Conservation (phyloP, 495 filamentous ascomycete genomes). For the Pyronema omphalodes region DNA sequence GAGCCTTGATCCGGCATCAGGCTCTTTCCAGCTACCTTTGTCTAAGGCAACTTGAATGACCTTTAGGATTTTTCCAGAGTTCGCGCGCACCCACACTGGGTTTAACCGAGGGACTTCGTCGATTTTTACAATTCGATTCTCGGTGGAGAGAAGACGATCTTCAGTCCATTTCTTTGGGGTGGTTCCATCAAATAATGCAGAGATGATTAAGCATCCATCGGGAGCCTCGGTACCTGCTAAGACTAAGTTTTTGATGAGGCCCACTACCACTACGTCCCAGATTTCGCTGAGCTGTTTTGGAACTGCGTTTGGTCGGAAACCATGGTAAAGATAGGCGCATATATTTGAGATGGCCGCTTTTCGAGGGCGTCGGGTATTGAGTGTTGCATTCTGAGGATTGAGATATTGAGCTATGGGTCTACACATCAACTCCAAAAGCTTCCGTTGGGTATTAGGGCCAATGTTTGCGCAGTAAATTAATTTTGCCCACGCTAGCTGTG, state of each 20-base stretch:
- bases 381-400: conserved; percentile 40
- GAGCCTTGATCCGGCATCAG: conserved; percentile 28
- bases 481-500: conserved; percentile 67
- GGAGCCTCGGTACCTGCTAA: conserved; percentile 25
- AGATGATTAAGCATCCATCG: conserved; percentile 44
- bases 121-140: conserved; percentile 32
- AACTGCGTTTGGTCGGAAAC: conserved; percentile 50
- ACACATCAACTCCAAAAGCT: conserved; percentile 45
- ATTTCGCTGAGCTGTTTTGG: conserved; percentile 46
- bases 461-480: conserved; percentile 53
- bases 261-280: conserved; percentile 59
- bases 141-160: conserved; percentile 40
- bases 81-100: conserved; percentile 70
- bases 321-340: conserved; percentile 69
- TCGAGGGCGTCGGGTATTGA: conserved; percentile 34
- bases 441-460: conserved; percentile 38
- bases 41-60: conserved; percentile 47
- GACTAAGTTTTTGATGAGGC: conserved; percentile 33
- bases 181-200: conserved; percentile 47
- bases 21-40: conserved; percentile 34
- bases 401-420: conserved; percentile 54
- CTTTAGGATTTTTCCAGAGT: conserved; percentile 39
- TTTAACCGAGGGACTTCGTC: conserved; percentile 66
- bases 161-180: conserved; percentile 54
- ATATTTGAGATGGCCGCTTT: conserved; percentile 48